These are phyloP conservation scores for Eucalyptus camaldulensis DNA, from an alignment of 345 rosid species.

Conservation along the genomic window DNA sequence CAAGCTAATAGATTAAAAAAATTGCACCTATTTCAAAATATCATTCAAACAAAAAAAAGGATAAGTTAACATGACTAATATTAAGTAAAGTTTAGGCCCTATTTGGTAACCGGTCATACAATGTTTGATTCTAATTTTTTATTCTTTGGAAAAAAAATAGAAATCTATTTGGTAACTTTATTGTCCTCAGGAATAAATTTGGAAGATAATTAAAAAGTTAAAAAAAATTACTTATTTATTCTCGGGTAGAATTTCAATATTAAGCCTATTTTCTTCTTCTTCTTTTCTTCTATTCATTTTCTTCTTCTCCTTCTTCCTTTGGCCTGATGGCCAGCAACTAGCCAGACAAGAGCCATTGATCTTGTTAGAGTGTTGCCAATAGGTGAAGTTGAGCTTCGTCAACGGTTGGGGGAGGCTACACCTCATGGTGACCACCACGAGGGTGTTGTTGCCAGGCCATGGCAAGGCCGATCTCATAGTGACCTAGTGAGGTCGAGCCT, in stretches of 20 bases:
- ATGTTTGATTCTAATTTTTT: no score
- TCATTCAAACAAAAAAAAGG: not conserved
- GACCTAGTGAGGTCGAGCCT: fast-evolving
- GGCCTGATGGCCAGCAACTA: fast-evolving
- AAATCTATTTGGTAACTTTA: fast-evolving
- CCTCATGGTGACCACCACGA: fast-evolving
- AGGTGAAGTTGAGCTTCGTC: fast-evolving
- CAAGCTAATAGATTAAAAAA: no score
- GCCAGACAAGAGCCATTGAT: fast-evolving
- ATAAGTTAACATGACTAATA: not conserved
- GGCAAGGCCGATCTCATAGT: no score
- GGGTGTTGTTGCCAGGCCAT: fast-evolving
- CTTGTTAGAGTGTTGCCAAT: no score
- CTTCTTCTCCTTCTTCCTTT: no score
- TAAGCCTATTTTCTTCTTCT: no score
- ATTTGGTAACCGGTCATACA: fast-evolving
- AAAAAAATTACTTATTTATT: no score
- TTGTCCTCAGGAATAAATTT: no score
- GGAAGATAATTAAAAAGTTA: no score
- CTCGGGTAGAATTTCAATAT: fast-evolving
- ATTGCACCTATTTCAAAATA: no score
- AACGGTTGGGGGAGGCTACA: fast-evolving
- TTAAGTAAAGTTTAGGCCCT: no score
- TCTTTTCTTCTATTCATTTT: no score
- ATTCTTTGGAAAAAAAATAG: fast-evolving